These are phyloP conservation scores for Coffea eugenioides DNA, from an alignment of 257 asterid species.

Conservation along the genomic window DNA sequence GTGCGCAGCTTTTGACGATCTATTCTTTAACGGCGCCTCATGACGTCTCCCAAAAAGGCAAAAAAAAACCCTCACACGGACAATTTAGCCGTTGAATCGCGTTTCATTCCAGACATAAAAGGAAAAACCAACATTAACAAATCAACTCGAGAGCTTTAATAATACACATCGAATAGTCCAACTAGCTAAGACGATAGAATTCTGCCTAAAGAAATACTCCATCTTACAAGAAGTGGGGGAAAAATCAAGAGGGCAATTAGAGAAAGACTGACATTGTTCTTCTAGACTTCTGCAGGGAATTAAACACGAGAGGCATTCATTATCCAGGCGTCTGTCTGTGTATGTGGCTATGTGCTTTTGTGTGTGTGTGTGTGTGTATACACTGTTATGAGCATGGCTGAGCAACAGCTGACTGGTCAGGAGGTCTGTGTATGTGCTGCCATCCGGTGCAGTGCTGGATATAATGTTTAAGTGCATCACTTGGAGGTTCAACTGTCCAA, in stretches of 20 bases:
- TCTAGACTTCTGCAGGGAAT: not conserved
- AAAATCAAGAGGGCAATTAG: too few relatives aligned
- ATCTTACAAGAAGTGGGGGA: too few relatives aligned
- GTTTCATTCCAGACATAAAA: too few relatives aligned
- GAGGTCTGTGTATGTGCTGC: conserved; percentile 45
- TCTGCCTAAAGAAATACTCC: too few relatives aligned
- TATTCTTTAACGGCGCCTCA: not conserved
- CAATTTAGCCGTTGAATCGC: too few relatives aligned
- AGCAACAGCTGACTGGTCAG: conserved; percentile 30
- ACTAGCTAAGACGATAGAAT: too few relatives aligned
- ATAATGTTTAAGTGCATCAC: conserved; percentile 51
- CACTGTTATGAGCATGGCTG: conserved; percentile 9
- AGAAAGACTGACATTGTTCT: not conserved
- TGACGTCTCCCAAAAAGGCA: too few relatives aligned
- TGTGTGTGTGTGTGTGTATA: not conserved
- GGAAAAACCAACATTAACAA: too few relatives aligned
- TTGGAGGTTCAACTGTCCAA: conserved; percentile 68
- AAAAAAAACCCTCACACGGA: too few relatives aligned
- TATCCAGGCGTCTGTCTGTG: not conserved
- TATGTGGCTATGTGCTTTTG: not conserved
- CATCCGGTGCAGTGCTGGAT: conserved; percentile 71
- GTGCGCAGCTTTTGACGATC: too few relatives aligned
- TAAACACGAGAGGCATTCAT: not conserved
- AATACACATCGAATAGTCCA: too few relatives aligned
- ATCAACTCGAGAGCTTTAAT: too few relatives aligned